Base-by-base conservation (phyloP, 2,329 filamentous ascomycete species). In the Pestalotiopsis sp. region DNA sequence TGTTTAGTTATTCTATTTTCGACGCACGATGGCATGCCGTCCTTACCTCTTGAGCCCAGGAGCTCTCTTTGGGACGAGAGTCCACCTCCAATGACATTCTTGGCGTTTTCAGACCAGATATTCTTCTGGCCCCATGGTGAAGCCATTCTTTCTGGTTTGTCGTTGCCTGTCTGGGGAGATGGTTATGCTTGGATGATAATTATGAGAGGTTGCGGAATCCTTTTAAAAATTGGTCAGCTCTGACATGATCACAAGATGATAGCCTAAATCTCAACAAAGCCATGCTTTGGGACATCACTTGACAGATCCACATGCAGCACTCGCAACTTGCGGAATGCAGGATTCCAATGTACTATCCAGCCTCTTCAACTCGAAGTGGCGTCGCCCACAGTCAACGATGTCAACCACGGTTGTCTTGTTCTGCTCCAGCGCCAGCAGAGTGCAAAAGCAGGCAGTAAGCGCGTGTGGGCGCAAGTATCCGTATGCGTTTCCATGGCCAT, bases 1-100 rank as follows among this genome's bases (percentile, higher is more conserved):
- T n/a, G 38, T 71, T 78, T 67, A 77, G 74, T 58, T 39, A 59
- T 66, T 55, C 3, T 23, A 14, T n/a, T 36, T 52, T n/a, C 45
- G 45, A n/a, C 3, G 45, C 6, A 52, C 45, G 17, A 17, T 52
- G 45, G 17, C 31, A 36, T 7, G 17, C 20, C 45, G n/a, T n/a
- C 77, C 83, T 69, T 77, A 90, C 87, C 87, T 82, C 83, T 82
- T 64, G 84, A 79, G 62, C 79, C 81, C 49, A 80, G 78, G 61
- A 80, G 75, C 70, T 85, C 86, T 74, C 79, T 82, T 64, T 69
- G 65, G 7, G 68, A 63, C 7, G 52, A 31, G 49, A 65, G 65
- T 23, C 45, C 45, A 31, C 68, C 41, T 25, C 66, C 66, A 20
- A 64, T 67, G 38, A 67, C 65, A 38, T 63, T 67, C 39, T 20